Percentiles rank a stretch among this genome's conserved stretches.
Conservation (phyloP, 139 green algal genomes). For the Cymbomonas tetramitiformis region DNA sequence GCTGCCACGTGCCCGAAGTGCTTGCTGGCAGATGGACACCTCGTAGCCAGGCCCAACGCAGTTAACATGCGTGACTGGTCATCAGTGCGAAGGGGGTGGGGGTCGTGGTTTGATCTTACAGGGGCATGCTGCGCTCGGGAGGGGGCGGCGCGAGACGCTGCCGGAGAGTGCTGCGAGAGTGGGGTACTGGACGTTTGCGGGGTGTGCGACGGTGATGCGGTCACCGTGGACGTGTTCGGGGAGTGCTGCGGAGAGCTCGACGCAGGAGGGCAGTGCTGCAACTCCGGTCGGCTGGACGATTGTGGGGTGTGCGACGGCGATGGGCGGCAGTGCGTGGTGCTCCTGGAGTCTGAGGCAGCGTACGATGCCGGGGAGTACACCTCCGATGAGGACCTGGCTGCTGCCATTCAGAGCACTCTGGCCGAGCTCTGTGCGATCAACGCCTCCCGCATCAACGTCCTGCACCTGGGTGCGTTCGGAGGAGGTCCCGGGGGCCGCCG, state of each 20-base stretch:
- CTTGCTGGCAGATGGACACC: too few species aligned
- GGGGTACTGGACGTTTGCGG: slow-evolving; percentile 12
- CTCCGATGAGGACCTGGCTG: background rate
- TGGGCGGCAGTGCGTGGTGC: background rate
- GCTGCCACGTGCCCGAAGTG: too few species aligned
- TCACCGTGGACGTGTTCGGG: background rate
- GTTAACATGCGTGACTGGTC: too few species aligned
- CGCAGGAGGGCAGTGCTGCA: slow-evolving; percentile 7
- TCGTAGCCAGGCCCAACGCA: too few species aligned
- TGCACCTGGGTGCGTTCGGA: background rate
- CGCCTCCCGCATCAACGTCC: background rate
- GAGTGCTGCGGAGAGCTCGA: slow-evolving; percentile 9
- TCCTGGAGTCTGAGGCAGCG: background rate
- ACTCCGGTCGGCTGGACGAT: slow-evolving; percentile 8
- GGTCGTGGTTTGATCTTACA: too few species aligned
- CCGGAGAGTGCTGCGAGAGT: slow-evolving; percentile 8
- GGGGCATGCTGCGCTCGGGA: background rate
- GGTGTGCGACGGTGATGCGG: slow-evolving; percentile 3
- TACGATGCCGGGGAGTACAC: background rate
- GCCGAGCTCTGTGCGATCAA: background rate
- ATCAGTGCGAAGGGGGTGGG: too few species aligned
- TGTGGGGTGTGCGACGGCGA: slow-evolving; percentile 19
- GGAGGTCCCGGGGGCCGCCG: background rate
- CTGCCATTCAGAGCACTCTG: background rate
- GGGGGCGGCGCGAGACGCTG: background rate